Percentiles rank a stretch among this genome's conserved stretches.
Conservation (phyloP, 2,329 filamentous ascomycete species). For the Colletotrichum destructivum region DNA sequence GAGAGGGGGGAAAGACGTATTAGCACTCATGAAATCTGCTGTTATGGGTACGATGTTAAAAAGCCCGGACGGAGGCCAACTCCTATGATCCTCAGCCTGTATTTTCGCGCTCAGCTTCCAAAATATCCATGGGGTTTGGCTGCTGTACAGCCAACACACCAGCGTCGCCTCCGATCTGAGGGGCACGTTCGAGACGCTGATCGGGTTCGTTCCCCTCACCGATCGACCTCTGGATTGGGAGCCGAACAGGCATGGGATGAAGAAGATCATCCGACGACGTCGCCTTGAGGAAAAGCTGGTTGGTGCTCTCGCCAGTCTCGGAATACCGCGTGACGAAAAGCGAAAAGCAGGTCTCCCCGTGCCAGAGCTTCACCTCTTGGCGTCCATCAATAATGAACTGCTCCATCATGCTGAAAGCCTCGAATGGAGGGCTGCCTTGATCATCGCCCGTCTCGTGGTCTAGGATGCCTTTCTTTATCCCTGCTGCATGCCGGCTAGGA, state of each 20-base stretch:
- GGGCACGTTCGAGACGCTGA: slow-evolving; percentile 1
- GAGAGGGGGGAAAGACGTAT: too few relatives aligned
- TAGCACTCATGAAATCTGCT: background rate
- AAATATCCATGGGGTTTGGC: background rate
- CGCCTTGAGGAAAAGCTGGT: slow-evolving; percentile 6
- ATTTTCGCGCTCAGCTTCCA: slow-evolving; percentile 9
- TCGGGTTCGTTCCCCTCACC: background rate
- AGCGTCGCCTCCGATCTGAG: background rate
- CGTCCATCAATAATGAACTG: slow-evolving; percentile 16
- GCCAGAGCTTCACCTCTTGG: slow-evolving; percentile 3
- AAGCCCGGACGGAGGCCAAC: accelerated
- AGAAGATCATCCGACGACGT: slow-evolving; percentile 2
- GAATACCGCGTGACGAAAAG: slow-evolving; percentile 18
- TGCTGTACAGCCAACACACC: background rate
- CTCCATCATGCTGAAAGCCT: slow-evolving; percentile 12
- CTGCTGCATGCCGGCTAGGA: background rate
- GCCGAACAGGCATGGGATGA: background rate
- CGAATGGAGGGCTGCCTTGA: background rate
- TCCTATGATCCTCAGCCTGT: background rate
- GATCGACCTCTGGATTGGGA: background rate
- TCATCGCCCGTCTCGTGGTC: background rate
- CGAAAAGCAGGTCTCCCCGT: background rate
- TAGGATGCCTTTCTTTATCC: background rate
- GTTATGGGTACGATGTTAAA: background rate
- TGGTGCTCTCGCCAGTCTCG: background rate